Percentiles rank a stretch among this genome's conserved stretches.
Conservation (phyloP, 768 basidiomycete genomes). For the Termitomyces sp. region DNA sequence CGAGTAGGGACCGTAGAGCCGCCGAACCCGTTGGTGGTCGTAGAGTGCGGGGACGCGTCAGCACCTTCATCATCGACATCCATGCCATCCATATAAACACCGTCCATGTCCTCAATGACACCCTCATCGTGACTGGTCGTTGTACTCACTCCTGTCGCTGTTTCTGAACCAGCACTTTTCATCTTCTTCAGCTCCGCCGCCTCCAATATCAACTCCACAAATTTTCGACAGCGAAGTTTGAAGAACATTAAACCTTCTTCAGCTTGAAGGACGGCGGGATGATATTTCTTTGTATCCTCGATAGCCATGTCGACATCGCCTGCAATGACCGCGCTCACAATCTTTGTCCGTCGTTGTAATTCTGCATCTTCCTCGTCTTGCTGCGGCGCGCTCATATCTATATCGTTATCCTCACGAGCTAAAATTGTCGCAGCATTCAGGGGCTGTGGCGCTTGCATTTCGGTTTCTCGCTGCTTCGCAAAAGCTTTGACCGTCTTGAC, state of each 20-base stretch:
- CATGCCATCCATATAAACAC: constrained; percentile 38
- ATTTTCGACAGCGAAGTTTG: constrained; percentile 80
- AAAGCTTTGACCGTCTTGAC: constrained; percentile 67
- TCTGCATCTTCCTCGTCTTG: constrained; percentile 16
- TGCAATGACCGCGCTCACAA: constrained; percentile 61
- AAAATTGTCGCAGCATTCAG: constrained; percentile 6
- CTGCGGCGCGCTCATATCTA: constrained; percentile 42
- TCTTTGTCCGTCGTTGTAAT: constrained; percentile 64
- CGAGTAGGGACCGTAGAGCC: constrained; percentile 15
- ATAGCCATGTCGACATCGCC: constrained; percentile 76
- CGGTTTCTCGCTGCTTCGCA: constrained; percentile 36
- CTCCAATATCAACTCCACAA: constrained; percentile 77
- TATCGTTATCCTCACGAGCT: constrained; percentile 24
- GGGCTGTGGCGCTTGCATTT: constrained; percentile 12
- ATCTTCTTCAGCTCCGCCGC: constrained; percentile 67
- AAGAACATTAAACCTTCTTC: constrained; percentile 73
- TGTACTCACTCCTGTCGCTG: neutral
- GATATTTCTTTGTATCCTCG: constrained; percentile 46
- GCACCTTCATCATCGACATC: constrained; percentile 48
- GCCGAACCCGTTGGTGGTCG: constrained; percentile 24
- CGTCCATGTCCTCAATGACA: constrained; percentile 37
- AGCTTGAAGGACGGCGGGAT: constrained; percentile 61
- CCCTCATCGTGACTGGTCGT: constrained; percentile 23
- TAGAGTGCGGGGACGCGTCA: constrained; percentile 10
- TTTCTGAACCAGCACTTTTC: constrained; percentile 19